Evolutionary conservation across 2,329 filamentous ascomycete genomes (phyloP).

Genomic region (Allantophomopsis lycopodina): DNA sequence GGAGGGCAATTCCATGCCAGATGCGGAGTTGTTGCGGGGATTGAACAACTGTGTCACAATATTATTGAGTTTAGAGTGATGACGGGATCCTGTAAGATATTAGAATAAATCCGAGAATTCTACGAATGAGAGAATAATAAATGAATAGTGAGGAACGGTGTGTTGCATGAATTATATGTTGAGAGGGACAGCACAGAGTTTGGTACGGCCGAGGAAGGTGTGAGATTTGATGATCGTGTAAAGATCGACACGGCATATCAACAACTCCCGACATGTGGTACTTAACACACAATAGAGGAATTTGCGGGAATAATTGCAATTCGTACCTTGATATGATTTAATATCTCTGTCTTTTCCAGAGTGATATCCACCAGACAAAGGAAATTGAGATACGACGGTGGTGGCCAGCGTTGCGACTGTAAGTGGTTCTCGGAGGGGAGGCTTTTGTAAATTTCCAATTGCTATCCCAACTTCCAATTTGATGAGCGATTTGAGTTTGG

Average conservation of each 20-base stretch:
- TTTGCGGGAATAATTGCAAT: constrained; percentile 1
- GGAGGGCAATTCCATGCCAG: constrained; percentile 8
- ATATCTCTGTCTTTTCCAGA: no score
- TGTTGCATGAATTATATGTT: background rate
- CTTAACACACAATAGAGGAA: constrained; percentile 5
- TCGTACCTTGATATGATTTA: background rate
- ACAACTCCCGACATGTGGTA: constrained; percentile 4
- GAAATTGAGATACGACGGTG: constrained; percentile 7
- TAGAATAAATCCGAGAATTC: background rate
- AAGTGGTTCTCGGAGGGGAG: background rate
- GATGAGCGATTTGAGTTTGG: no score
- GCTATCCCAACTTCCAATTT: no score
- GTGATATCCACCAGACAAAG: constrained; percentile 1
- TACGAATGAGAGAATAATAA: background rate
- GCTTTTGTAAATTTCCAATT: no score
- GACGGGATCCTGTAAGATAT: background rate
- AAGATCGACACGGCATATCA: background rate
- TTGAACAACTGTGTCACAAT: constrained; percentile 1
- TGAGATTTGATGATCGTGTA: no score
- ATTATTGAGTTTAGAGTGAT: constrained; percentile 1
- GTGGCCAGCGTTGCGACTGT: constrained; percentile 11
- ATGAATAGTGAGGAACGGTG: background rate
- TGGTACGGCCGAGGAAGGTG: no score
- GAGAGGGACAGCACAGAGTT: background rate
- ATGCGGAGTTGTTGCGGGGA: background rate